Percentiles rank a stretch among this genome's conserved stretches.
Evolutionary conservation across 176 grass and related monocot genomes (phyloP).

Genomic region (Puccinellia tenuiflora): DNA sequence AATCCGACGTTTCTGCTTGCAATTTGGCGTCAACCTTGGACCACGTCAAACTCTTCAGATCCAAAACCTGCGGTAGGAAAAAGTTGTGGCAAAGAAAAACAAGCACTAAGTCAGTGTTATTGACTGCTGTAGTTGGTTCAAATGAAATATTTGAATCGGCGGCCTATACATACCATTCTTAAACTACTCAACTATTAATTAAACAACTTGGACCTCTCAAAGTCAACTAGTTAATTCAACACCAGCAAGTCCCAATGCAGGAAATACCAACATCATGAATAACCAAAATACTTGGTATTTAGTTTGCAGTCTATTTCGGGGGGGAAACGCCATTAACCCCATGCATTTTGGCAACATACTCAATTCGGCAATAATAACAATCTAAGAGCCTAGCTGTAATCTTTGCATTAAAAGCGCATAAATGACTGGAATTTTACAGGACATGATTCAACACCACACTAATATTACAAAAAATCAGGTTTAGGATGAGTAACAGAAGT

Average conservation of each 20-base stretch:
- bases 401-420: slow-evolving; percentile 2
- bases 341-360: background rate
- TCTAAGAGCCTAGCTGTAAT: background rate
- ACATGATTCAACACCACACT: background rate
- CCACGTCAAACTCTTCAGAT: slow-evolving; percentile 91
- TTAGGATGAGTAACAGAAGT: slow-evolving; percentile 6
- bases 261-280: background rate
- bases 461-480: background rate
- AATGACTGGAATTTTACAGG: background rate
- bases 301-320: background rate
- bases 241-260: background rate
- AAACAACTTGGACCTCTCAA: background rate
- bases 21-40: slow-evolving; percentile 85
- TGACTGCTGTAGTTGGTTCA: background rate
- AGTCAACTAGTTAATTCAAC: background rate
- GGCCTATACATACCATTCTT: background rate
- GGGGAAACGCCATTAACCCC: too few species aligned
- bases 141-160: background rate
- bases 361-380: background rate
- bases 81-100: slow-evolving; percentile 12
- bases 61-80: slow-evolving; percentile 55
- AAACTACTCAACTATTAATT: slow-evolving; percentile 10
- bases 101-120: background rate
- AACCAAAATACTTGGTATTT: background rate
- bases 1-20: slow-evolving; percentile 57